Evolutionary conservation across 2,329 filamentous ascomycete species (phyloP), one percentile per base, ranked within the genome.

Genomic region (Colletotrichum sp.): DNA sequence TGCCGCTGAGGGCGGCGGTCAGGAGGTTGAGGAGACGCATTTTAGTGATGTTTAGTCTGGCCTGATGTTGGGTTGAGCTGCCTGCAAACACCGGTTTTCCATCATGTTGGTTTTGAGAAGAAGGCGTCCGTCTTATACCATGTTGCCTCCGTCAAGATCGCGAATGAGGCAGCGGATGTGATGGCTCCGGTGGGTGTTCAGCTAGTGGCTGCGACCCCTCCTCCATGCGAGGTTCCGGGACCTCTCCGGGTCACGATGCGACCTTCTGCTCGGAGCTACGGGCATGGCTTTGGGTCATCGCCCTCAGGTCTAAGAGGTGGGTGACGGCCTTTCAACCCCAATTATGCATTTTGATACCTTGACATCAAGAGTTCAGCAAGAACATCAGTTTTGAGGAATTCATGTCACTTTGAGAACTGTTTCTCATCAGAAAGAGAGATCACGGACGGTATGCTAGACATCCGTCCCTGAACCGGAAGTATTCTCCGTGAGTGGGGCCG

Each of bases 1-100:
- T 64, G 32, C 70, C 74, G 34, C 39, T n/a, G n/a, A 64, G 65
- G 10, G 71, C 65, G 10, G 64, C 6, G 24, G 66, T 36, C 1
- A 76, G 24, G 70, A 69, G 59, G 34, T 39, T 62, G 24, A 65
- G 52, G n/a, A 60, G 52, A n/a, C 71, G 60, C 74, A 76, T 74
- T 10, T 2, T 59, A 8, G 28, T 10, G 8, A 10, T 30, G 57
- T 8, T 57, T 2, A 4, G 7, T 4, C 55, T 59, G 55, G 55
- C 21, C 7, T 6, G 55, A 2, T 34, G 13, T 21, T 49, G 18
- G 5, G 18, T n/a, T 49, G 39, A 49, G 9, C 18, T 49, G 18
- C 6, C 39, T n/a, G 39, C 3, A 49, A 12, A 49, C 39, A 6
- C 18, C 1, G 9, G 18, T 12, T 4, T 49, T 4, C 18, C 39